Conservation (phyloP, 208 protist genomes). For the Trichomonas vaginalis region DNA sequence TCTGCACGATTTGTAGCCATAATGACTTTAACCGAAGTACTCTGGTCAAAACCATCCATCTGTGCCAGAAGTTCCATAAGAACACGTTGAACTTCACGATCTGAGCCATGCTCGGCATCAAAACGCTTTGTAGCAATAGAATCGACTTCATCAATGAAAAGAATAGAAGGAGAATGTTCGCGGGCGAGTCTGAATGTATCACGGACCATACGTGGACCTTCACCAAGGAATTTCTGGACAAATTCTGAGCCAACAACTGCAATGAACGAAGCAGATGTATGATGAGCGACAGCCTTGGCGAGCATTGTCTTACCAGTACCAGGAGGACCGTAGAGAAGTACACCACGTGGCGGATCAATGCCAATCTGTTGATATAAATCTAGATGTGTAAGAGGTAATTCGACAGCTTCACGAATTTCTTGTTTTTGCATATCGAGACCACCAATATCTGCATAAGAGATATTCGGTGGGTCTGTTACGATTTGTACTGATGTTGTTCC, state of each 20-base stretch:
- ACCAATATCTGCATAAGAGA: slow-evolving; percentile 84
- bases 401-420: slow-evolving; percentile 98
- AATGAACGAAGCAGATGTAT: slow-evolving; percentile 77
- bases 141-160: slow-evolving; percentile 99
- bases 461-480: slow-evolving; percentile 54
- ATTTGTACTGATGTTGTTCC: slow-evolving; percentile 65
- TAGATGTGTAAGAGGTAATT: slow-evolving; percentile 94
- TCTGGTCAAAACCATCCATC: slow-evolving; percentile 99
- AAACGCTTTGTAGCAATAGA: slow-evolving; percentile 98
- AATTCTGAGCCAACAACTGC: slow-evolving; percentile 97
- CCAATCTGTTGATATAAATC: slow-evolving; percentile 90
- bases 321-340: slow-evolving; percentile 64
- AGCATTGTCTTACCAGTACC: slow-evolving; percentile 66
- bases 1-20: slow-evolving; percentile 78
- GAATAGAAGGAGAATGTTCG: slow-evolving; percentile 94
- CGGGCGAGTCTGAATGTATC: slow-evolving; percentile 87
- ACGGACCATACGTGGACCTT: slow-evolving; percentile 96
- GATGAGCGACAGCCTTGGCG: slow-evolving; percentile 80
- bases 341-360: slow-evolving; percentile 96
- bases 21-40: slow-evolving; percentile 82
- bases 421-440: slow-evolving; percentile 98
- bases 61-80: slow-evolving; percentile 97
- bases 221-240: slow-evolving; percentile 99
- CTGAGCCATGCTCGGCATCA: slow-evolving; percentile 86
- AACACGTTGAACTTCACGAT: slow-evolving; percentile 97